Evolutionary conservation across 2,329 filamentous ascomycete genomes (phyloP), one percentile per base, ranked within the genome.

Genomic region (Ciborinia camelliae): DNA sequence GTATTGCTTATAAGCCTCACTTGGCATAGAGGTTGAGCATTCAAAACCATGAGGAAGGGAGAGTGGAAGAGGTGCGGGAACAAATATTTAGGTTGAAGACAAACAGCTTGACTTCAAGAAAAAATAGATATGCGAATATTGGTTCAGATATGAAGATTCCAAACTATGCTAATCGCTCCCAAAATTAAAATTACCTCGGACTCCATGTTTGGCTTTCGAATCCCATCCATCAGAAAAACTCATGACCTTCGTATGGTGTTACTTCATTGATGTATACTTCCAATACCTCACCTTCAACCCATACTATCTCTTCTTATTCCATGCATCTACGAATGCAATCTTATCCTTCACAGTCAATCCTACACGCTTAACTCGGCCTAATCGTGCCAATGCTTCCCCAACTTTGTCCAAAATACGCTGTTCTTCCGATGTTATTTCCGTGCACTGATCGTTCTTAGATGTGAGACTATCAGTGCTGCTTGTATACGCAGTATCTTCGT

Each of bases 321-420:
- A 94, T 37, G 88, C 87, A 63, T 88, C 83, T 35, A 96, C 82
- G 77, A 99, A 99, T 7, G 87, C 85, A 30, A 82, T 80, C 81
- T 99, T 99, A 67, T 98, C 92, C 71, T 83, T 81, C 63, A 96
- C 82, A 0, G 91, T 92, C 69, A 99, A 76, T 0, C 90, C 92
- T 1, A 99, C 92, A 64, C 94, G 84, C 81, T 96, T 96, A 47
- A 95, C 93, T 67, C 95, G 82, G 1, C 93, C 91, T 62, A 99
- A 77, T 62, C 94, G 81, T n/a, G 95, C 92, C 64, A 99, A 80
- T 14, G 92, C 88, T 71, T 98, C 95, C 1, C 86, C 91, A 20
- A 99, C 85, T 43, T 85, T 84, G 73, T 97, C 91, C 51, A 98
- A 78, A 15, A 94, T 80, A 47, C 81, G 82, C 73, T 86, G 84